Base-by-base conservation (phyloP, 345 rosid genomes). In the Raphanus sativus region DNA sequence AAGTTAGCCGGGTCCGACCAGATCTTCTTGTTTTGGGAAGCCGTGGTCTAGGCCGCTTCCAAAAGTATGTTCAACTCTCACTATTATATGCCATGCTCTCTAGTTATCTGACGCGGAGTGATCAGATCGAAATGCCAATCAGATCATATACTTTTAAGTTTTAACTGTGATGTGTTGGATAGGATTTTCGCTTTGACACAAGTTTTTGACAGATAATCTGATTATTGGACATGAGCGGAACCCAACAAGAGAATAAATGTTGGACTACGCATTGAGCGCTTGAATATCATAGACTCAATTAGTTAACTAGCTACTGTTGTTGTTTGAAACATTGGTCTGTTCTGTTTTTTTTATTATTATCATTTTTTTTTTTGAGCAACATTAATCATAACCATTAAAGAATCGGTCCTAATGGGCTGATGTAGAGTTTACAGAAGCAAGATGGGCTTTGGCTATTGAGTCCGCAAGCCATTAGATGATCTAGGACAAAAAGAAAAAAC, bases 11-110 rank as follows among this genome's bases (percentile, higher is more conserved):
- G 3, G 87, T 91, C 81, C 85, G 75, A 25, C 98, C 98, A 4
- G 99, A 95, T 87, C 69, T 91, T 24, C 90, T 95, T 13, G 94
- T 95, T n/a, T 84, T 93, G 40, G 98, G 98, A 76, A 83, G 97
- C 72, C 81, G 99, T 64, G 97, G 96, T 48, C 97, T 95, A 26
- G 97, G 97, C 69, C 90, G 96, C 24, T 95, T 91, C 64, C 98
- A 90, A 77, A 89, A 96, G 98, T 90, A 81, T 64, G 77, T 61
- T 8, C 6, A 6, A 28, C 52, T 21, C 77, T 54, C 50, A 58
- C n/a, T 40, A 3, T 56, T 58, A 25, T n/a, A 62, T 13, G 17
- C 1, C 65, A 29, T 2, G 21, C 30, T 2, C 58, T 45, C 38
- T 29, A 61, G 2, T 61, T 30, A n/a, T 32, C 10, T 29, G 16